Percentiles rank a stretch among this genome's conserved stretches.
Conservation (phyloP, 139 green algal genomes). For the Trebouxia sp. region DNA sequence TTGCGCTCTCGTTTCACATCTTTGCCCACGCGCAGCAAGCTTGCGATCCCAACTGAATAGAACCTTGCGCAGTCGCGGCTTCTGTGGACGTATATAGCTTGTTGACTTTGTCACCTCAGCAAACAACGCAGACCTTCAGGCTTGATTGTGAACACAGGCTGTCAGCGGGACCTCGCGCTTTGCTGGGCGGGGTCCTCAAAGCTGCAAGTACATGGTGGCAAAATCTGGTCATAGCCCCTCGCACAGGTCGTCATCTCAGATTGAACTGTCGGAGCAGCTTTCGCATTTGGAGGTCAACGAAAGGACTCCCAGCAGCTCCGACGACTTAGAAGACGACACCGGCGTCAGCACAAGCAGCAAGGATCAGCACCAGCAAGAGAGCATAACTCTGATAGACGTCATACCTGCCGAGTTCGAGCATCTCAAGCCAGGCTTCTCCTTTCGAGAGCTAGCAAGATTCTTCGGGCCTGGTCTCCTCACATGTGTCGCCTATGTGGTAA, state of each 20-base stretch:
- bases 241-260: constrained; percentile 1
- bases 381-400: constrained; percentile 2
- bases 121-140: too few species aligned
- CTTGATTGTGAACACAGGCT: too few species aligned
- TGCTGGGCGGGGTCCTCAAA: too few species aligned
- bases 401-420: background rate
- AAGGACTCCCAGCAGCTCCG: background rate
- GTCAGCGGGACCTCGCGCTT: too few species aligned
- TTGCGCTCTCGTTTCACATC: too few species aligned
- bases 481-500: constrained; percentile 50
- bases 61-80: too few species aligned
- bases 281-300: background rate
- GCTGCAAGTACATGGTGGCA: background rate
- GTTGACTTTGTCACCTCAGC: too few species aligned
- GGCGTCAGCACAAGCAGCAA: constrained; percentile 9
- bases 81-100: too few species aligned
- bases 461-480: constrained; percentile 45
- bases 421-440: constrained; percentile 21
- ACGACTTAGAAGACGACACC: background rate
- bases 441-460: constrained; percentile 19
- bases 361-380: constrained; percentile 17
- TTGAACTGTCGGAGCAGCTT: background rate
- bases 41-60: too few species aligned
- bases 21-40: too few species aligned
- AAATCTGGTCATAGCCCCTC: background rate